A percentile compares a stretch with the other conserved stretches of the same genome.
These are phyloP conservation scores for Teratosphaeria nubilosa DNA, from an alignment of 2,329 filamentous ascomycete genomes.

Conservation along the genomic window DNA sequence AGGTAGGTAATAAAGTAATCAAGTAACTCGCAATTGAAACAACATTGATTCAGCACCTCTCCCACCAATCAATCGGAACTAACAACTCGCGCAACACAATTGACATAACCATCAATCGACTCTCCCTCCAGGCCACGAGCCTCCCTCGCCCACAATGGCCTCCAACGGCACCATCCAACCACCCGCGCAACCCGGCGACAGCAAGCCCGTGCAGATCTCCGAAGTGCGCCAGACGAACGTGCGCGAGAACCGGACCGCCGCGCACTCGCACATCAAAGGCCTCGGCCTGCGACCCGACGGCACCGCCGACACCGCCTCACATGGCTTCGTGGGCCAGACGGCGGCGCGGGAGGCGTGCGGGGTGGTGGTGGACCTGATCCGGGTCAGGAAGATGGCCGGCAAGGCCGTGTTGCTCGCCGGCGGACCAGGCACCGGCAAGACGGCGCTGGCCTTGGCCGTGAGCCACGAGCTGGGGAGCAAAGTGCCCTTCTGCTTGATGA, in stretches of 20 bases:
- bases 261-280: constrained; percentile 96
- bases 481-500: constrained; percentile 96
- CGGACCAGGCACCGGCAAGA: constrained; percentile 94
- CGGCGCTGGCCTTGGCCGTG: constrained; percentile 85
- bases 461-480: constrained; percentile 96
- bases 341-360: constrained; percentile 91
- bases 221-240: constrained; percentile 25
- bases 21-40: neutral
- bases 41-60: neutral
- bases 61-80: neutral
- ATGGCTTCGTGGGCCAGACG: constrained; percentile 83
- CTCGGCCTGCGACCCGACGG: constrained; percentile 81
- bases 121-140: neutral
- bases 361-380: constrained; percentile 90
- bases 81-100: neutral
- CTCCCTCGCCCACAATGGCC: constrained; percentile 3
- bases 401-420: constrained; percentile 87
- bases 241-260: constrained; percentile 89
- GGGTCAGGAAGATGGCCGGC: constrained; percentile 94
- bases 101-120: neutral
- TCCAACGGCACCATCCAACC: constrained; percentile 8
- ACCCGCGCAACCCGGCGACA: constrained; percentile 3
- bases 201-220: constrained; percentile 23
- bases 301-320: constrained; percentile 64
- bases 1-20: neutral